These are phyloP conservation scores for Mortierella sp. DNA, from an alignment of 371 early-diverging fungal species.

Conservation along the genomic window DNA sequence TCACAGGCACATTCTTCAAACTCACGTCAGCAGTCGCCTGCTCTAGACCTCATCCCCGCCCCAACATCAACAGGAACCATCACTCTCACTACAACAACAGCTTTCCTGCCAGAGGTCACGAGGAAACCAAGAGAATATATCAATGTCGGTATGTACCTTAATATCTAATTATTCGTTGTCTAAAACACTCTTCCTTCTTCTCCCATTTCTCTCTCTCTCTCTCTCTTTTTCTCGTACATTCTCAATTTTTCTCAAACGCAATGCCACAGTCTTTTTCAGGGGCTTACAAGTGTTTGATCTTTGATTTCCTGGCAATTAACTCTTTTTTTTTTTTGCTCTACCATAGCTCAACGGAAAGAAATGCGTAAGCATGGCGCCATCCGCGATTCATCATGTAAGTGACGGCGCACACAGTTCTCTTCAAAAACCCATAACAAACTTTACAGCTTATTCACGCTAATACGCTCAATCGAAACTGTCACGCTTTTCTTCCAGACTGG, in stretches of 20 bases:
- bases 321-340: background rate
- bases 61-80: conserved; percentile 41
- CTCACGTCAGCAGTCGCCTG: conserved; percentile 54
- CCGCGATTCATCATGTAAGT: conserved; percentile 47
- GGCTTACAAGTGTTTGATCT: background rate
- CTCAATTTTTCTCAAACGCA: too few relatives aligned
- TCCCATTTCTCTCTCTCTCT: background rate
- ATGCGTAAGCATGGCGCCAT: conserved; percentile 54
- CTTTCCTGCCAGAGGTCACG: conserved; percentile 36
- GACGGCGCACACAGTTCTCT: background rate
- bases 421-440: background rate
- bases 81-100: conserved; percentile 40
- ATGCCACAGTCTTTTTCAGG: background rate
- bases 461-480: background rate
- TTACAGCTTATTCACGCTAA: background rate
- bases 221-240: background rate
- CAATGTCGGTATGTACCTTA: conserved; percentile 38
- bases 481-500: conserved; percentile 26
- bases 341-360: conserved; percentile 48
- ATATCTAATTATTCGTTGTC: background rate
- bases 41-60: conserved; percentile 37
- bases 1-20: conserved; percentile 41
- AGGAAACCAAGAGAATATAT: conserved; percentile 49
- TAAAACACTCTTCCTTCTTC: background rate
- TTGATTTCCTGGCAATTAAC: background rate